Base-by-base conservation (phyloP, 1,139 yeast genomes). In the Keqinozyma sinolaborantium region DNA sequence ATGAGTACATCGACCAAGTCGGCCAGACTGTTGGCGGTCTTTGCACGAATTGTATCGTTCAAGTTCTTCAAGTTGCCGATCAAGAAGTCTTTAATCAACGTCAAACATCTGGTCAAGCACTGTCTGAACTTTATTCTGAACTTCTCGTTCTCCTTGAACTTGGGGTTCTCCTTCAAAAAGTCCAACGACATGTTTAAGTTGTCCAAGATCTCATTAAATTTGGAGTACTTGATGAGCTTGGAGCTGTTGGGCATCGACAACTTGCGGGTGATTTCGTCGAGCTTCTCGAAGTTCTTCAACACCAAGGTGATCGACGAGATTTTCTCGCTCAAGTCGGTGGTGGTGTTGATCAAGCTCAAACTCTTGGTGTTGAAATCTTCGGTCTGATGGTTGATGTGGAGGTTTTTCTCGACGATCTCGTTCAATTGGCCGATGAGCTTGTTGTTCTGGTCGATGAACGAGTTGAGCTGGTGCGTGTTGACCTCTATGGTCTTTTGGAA, bases 71-170 rank as follows among this genome's bases (percentile, higher is more conserved):
- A 52, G 28, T 73, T 73, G 28, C 65, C 70, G 16, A 70, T 69
- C 36, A 85, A 61, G 50, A 79, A 85, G 44, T 82, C 84, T 41
- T 82, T 74, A 14, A 87, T 75, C 41, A 92, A 64, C 0, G 95
- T 79, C 34, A 88, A 67, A 0, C 95, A 81, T 38, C 96, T 72
- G 1, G 94, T 81, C 74, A 88, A 71, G 49, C 96, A 86, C 47
- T 86, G 95, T 38, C 87, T 73, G 57, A 85, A 86, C 38, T 92
- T 70, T 42, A 81, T 76, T 28, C 73, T 73, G 53, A 86, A 88
- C 3, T 77, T 50, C 23, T 82, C 95, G 12, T 79, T 66, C 37
- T 88, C 95, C 48, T 73, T 79, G 47, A 83, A 83, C 6, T 33
- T 30, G 2, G 71, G 63, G 40, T 65, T 69, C 7, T 38, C 15